Base-by-base conservation (phyloP, 2,329 filamentous ascomycete species). In the Sphaerulina musiva region DNA sequence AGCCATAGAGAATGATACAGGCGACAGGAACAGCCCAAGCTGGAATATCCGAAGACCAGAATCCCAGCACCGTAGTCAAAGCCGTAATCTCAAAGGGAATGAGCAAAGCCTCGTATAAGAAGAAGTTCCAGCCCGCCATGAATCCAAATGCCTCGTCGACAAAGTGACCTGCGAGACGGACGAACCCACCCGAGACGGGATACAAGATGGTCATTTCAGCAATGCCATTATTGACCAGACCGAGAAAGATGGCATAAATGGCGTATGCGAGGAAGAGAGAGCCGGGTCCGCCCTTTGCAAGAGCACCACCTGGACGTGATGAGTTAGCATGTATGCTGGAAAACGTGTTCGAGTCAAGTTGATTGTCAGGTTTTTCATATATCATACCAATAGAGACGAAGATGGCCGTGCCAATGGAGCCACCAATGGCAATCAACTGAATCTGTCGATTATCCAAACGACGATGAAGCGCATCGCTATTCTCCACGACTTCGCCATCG, bases 61-160 rank as follows among this genome's bases (percentile, higher is more conserved):
- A 76, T 17, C 66, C 60, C 39, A 74, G 60, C 26, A 76, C 66
- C 5, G 73, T 64, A 45, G 65, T 71, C 36, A 75, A 66, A 32
- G 74, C 74, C 0, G 76, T 74, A 51, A 80, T 79, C 58, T 80
- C 78, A 57, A 77, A 78, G 0, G 77, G 77, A 6, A 80, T 78
- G 1, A 78, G 68, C 8, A 79, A 53, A 1, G 75, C 71, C 60
- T 80, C 76, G 59, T 78, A 78, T 39, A 79, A 68, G 58, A 78
- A 78, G 61, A 79, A 67, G 58, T 66, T 66, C 64, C 64, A 67
- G n/a, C 76, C 76, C 40, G 69, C 72, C 54, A 73, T 71, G 62
- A 85, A 84, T 34, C 82, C 82, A 17, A 81, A 72, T 8, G 82
- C 76, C n/a, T 85, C 82, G 66, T 86, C 83, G 8, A 81, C 80